Percentiles rank a stretch among this genome's conserved stretches.
Evolutionary conservation across 257 asterid genomes (phyloP).

Genomic region (Solanum bukasovii): DNA sequence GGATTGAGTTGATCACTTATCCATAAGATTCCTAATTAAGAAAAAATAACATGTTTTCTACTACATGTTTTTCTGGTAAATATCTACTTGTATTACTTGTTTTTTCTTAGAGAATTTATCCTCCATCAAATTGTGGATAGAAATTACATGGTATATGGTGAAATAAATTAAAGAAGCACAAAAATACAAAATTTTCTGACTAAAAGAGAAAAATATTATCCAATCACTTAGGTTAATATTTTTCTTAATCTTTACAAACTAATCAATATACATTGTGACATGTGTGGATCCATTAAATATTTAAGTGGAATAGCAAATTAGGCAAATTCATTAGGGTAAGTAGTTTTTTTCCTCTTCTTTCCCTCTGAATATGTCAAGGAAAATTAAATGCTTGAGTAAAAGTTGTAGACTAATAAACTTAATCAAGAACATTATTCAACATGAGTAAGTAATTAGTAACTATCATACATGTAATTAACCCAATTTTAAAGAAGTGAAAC

Average conservation of each 20-base stretch:
- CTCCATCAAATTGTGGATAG: not conserved
- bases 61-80: not conserved
- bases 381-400: not conserved
- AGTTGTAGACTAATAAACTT: not conserved
- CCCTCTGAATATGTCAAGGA: not conserved
- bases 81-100: not conserved
- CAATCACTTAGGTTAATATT: not conserved
- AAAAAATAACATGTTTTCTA: not conserved
- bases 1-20: not conserved
- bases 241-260: not conserved
- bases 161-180: not conserved
- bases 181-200: not conserved
- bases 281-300: not conserved
- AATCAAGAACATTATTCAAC: not conserved
- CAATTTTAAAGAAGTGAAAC: not conserved
- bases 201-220: not conserved
- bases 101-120: not conserved
- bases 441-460: not conserved
- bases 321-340: not conserved
- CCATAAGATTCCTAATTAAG: not conserved
- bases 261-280: not conserved
- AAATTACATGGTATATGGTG: not conserved
- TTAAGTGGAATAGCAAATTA: not conserved
- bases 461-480: not conserved
- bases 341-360: not conserved